Conservation (phyloP, 1,139 yeast species). For the Tardiomyces depauwii region DNA sequence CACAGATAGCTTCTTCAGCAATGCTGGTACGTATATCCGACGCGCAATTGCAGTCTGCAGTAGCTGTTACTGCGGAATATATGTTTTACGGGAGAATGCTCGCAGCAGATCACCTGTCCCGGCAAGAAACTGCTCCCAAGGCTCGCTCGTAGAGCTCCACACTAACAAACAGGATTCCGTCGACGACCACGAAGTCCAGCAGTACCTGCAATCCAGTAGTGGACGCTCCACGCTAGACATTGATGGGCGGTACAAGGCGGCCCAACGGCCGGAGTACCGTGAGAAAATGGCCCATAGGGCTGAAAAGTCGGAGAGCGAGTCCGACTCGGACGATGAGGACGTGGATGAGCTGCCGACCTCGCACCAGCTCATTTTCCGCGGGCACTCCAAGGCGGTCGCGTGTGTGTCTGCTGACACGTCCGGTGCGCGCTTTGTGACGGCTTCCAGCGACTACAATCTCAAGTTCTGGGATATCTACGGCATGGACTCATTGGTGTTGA, state of each 20-base stretch:
- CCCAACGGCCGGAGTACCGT: conserved; percentile 11
- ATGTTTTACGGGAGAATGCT: no score
- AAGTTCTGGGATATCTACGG: conserved; percentile 27
- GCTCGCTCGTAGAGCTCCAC: no score
- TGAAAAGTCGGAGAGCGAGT: conserved; percentile 1
- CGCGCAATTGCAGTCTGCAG: background rate
- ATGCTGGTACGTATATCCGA: conserved; percentile 1
- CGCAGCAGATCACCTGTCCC: no score
- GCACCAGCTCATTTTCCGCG: conserved; percentile 21
- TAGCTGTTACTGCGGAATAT: no score
- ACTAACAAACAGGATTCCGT: background rate
- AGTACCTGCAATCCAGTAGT: conserved; percentile 3
- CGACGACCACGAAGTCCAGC: conserved; percentile 2
- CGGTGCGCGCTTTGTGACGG: conserved; percentile 22
- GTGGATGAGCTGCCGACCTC: conserved; percentile 21
- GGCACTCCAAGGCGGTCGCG: conserved; percentile 20
- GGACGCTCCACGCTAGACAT: conserved; percentile 3
- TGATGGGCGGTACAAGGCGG: conserved; percentile 7
- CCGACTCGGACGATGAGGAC: conserved; percentile 12
- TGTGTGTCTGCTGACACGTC: conserved; percentile 21
- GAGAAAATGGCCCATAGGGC: conserved; percentile 1
- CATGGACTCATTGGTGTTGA: conserved; percentile 18
- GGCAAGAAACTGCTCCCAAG: no score
- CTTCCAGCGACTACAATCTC: conserved; percentile 16
- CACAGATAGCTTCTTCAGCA: background rate